Percentiles rank a stretch among this genome's conserved stretches.
Conservation (phyloP, 768 basidiomycete genomes). For the Tremella yokohamensis region DNA sequence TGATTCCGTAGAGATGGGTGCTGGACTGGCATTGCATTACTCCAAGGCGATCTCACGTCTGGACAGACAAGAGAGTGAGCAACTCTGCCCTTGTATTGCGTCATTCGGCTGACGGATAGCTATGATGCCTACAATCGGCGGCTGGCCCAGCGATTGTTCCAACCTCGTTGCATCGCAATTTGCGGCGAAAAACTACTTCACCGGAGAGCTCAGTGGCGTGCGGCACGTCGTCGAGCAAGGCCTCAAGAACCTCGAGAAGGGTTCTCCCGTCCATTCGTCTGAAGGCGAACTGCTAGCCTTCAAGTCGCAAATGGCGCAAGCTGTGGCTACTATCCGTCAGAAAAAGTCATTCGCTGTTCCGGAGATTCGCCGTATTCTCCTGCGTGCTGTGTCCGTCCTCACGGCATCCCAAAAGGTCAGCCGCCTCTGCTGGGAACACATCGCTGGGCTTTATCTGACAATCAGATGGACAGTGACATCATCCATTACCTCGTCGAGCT, state of each 20-base stretch:
- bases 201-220: slow-evolving; percentile 79
- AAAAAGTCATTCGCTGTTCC: slow-evolving; percentile 74
- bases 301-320: slow-evolving; percentile 64
- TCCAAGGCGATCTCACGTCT: slow-evolving; percentile 74
- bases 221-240: slow-evolving; percentile 50
- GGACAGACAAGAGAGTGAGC: slow-evolving; percentile 63
- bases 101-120: slow-evolving; percentile 30
- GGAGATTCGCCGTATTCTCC: slow-evolving; percentile 78
- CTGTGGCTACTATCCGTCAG: slow-evolving; percentile 64
- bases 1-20: slow-evolving; percentile 81
- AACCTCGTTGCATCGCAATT: slow-evolving; percentile 79
- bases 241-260: slow-evolving; percentile 61
- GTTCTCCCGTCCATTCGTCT: slow-evolving; percentile 62
- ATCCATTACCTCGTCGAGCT: slow-evolving; percentile 80
- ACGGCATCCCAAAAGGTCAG: slow-evolving; percentile 60
- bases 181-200: slow-evolving; percentile 83
- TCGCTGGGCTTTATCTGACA: neutral
- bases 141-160: slow-evolving; percentile 73
- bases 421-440: neutral
- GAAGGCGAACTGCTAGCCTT: slow-evolving; percentile 64
- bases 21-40: slow-evolving; percentile 80
- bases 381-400: slow-evolving; percentile 77
- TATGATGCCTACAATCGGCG: slow-evolving; percentile 51
- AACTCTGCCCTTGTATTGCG: neutral
- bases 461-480: slow-evolving; percentile 76